These are phyloP conservation scores for Sedum album DNA, from an alignment of 164 flowering plant genomes.

Conservation along the genomic window DNA sequence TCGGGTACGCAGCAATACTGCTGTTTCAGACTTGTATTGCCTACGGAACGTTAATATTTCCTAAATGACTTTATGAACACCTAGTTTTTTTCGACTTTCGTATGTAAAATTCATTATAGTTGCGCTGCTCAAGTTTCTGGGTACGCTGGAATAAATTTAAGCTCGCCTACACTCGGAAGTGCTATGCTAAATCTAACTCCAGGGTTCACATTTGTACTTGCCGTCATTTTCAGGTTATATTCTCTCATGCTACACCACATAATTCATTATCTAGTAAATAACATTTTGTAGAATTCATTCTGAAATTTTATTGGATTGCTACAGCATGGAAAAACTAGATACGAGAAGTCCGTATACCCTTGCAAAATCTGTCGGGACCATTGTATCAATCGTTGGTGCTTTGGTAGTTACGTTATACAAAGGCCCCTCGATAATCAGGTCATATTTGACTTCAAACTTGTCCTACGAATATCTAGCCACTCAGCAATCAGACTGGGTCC, in stretches of 20 bases:
- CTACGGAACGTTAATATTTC: neutral
- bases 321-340: slow-evolving; percentile 34
- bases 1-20: slow-evolving; percentile 25
- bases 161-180: slow-evolving; percentile 44
- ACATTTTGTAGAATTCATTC: neutral
- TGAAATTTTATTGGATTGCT: neutral
- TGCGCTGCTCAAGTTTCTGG: slow-evolving; percentile 34
- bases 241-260: neutral
- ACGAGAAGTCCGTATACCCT: slow-evolving; percentile 21
- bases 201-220: slow-evolving; percentile 47
- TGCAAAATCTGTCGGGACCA: slow-evolving; percentile 44
- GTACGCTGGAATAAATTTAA: slow-evolving; percentile 32
- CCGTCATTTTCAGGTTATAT: slow-evolving; percentile 36
- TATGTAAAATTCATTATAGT: slow-evolving; percentile 19
- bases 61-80: neutral
- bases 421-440: slow-evolving; percentile 31
- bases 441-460: neutral
- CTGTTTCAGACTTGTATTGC: neutral
- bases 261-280: neutral
- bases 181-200: slow-evolving; percentile 53
- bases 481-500: slow-evolving; percentile 32
- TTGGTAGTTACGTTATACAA: slow-evolving; percentile 37
- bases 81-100: neutral
- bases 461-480: slow-evolving; percentile 12
- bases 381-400: slow-evolving; percentile 42